Evolutionary conservation across 2,329 filamentous ascomycete genomes (phyloP).

Genomic region (Chalaropsis ovoidea): DNA sequence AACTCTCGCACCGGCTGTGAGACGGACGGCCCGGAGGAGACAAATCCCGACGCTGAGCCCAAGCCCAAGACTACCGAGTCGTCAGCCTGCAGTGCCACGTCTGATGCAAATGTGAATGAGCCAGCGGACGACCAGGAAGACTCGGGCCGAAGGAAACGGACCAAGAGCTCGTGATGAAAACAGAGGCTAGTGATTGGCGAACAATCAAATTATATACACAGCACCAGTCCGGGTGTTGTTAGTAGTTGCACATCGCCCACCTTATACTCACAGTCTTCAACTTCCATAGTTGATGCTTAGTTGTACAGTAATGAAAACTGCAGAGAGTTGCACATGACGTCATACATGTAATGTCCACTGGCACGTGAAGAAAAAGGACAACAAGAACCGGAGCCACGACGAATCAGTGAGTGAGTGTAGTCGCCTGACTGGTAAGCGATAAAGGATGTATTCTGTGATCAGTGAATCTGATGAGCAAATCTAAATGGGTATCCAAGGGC

Average conservation of each 20-base stretch:
- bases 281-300: neutral
- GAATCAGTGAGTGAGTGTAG: too few relatives aligned
- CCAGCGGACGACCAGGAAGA: neutral
- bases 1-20: constrained; percentile 50
- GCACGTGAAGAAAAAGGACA: neutral
- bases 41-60: neutral
- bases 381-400: neutral
- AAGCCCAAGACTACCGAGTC: neutral
- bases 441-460: neutral
- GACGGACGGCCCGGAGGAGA: constrained; percentile 37
- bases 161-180: neutral
- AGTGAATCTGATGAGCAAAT: constrained; percentile 9
- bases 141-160: neutral
- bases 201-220: neutral
- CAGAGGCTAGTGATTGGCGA: neutral
- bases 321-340: neutral
- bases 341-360: neutral
- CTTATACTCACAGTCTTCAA: neutral
- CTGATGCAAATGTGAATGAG: neutral
- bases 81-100: neutral
- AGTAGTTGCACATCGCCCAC: neutral
- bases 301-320: neutral
- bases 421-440: neutral
- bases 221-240: neutral
- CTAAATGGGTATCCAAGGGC: constrained; percentile 22